Percentiles rank a stretch among this genome's conserved stretches.
phyloP scores from a whole-genome alignment of 768 basidiomycete genomes.

The Scleroderma citrinum region DNA sequence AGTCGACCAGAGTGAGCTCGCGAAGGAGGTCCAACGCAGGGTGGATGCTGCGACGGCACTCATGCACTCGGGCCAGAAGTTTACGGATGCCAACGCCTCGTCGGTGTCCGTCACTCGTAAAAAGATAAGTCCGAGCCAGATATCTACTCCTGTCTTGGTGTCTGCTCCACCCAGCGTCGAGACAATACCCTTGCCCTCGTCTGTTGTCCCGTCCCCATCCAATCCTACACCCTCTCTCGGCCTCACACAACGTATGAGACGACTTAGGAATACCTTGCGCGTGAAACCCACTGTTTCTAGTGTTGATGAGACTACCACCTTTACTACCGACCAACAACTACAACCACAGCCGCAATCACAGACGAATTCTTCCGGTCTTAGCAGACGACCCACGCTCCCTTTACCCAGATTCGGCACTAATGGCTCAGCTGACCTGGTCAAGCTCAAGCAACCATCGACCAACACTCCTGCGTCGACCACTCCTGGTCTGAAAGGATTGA shows the following conservation, averaged over 20 bases:
- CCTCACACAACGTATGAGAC: conserved; percentile 69
- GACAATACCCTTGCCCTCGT: conserved; percentile 49
- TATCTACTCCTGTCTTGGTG: conserved; percentile 59
- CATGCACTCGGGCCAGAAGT: conserved; percentile 43
- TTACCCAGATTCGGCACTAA: conserved; percentile 22
- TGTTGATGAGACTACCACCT: conserved; percentile 47
- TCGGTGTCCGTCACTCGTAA: conserved; percentile 43
- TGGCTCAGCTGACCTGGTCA: conserved; percentile 42
- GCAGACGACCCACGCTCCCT: conserved; percentile 42
- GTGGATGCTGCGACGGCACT: conserved; percentile 62
- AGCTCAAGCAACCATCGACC: conserved; percentile 49
- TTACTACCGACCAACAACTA: conserved; percentile 39
- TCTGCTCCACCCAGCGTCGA: conserved; percentile 67
- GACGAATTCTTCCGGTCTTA: conserved; percentile 29
- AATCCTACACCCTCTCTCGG: conserved; percentile 38
- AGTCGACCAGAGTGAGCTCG: conserved; percentile 50
- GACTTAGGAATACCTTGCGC: conserved; percentile 62
- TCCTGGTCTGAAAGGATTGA: conserved; percentile 74
- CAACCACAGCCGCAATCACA: conserved; percentile 6
- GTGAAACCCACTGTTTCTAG: conserved; percentile 41
- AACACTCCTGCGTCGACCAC: conserved; percentile 67
- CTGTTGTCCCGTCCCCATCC: conserved; percentile 28
- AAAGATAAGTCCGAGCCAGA: conserved; percentile 56
- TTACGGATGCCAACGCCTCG: conserved; percentile 35
- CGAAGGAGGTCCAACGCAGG: conserved; percentile 60